Conservation (phyloP, 2,329 filamentous ascomycete species). For the Aureobasidium sp. region DNA sequence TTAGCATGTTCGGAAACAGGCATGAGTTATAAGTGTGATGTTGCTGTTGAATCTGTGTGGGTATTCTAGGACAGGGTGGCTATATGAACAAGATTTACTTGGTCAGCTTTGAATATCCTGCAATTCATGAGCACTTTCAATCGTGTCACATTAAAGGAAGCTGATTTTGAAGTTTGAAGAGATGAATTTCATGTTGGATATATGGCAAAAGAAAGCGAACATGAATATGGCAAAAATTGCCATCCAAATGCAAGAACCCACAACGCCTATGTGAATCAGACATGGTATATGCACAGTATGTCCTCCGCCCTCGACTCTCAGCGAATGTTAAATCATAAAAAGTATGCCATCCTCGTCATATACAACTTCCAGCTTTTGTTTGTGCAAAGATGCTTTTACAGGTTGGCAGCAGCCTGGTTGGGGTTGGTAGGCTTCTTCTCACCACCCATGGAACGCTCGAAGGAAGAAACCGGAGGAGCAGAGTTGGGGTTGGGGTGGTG, state of each 20-base stretch:
- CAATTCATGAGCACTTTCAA: background rate
- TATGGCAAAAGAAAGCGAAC: background rate
- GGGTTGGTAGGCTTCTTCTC: constrained; percentile 8
- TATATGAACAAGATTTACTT: background rate
- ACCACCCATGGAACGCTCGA: constrained; percentile 9
- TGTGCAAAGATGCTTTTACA: background rate
- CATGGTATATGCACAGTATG: constrained; percentile 7
- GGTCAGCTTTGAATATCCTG: background rate
- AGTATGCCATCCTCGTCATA: background rate
- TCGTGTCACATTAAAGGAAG: background rate
- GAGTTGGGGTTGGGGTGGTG: constrained; percentile 16
- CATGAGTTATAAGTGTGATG: no score
- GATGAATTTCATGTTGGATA: constrained; percentile 6
- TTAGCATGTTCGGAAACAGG: no score
- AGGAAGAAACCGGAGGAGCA: constrained; percentile 4
- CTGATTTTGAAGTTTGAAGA: background rate
- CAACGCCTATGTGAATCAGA: background rate
- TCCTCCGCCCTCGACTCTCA: background rate
- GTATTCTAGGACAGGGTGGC: background rate
- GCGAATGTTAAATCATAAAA: background rate
- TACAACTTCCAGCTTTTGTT: background rate
- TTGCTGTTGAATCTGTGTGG: no score
- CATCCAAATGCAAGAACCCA: background rate
- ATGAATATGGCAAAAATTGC: constrained; percentile 1
- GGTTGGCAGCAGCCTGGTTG: constrained; percentile 7